A percentile compares a stretch with the other conserved stretches of the same genome.
These are phyloP conservation scores for Calonectria pseudoreteaudii DNA, from an alignment of 2,329 filamentous ascomycete genomes.

Conservation along the genomic window DNA sequence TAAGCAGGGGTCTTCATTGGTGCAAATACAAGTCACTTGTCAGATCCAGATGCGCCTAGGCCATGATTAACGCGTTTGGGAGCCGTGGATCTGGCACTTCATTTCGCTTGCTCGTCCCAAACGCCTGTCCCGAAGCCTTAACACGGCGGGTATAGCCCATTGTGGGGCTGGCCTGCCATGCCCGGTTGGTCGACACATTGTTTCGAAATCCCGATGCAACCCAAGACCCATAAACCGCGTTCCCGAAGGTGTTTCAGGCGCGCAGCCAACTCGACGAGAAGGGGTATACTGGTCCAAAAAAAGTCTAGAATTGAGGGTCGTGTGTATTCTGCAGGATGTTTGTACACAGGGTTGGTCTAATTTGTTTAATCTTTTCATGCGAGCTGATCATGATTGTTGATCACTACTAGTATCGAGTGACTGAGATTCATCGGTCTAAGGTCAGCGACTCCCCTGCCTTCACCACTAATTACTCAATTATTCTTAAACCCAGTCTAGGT, in stretches of 20 bases:
- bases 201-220: background rate
- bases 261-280: background rate
- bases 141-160: background rate
- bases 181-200: background rate
- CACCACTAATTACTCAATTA: too few species aligned
- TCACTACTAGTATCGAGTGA: background rate
- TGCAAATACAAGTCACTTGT: constrained; percentile 1
- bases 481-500: too few species aligned
- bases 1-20: background rate
- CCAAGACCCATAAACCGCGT: constrained; percentile 5
- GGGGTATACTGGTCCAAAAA: background rate
- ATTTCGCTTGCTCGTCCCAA: constrained; percentile 10
- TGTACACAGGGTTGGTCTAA: background rate
- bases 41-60: constrained; percentile 8
- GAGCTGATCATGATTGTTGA: background rate
- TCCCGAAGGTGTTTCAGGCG: constrained; percentile 3
- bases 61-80: constrained; percentile 12
- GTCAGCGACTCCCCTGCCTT: too few species aligned
- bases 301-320: background rate
- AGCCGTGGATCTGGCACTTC: constrained; percentile 15
- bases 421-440: too few species aligned
- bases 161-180: background rate
- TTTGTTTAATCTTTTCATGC: background rate
- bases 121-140: background rate
- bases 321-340: background rate